Conservation (phyloP, 352 stramenopile species). For the Globisporangium takayamanum region DNA sequence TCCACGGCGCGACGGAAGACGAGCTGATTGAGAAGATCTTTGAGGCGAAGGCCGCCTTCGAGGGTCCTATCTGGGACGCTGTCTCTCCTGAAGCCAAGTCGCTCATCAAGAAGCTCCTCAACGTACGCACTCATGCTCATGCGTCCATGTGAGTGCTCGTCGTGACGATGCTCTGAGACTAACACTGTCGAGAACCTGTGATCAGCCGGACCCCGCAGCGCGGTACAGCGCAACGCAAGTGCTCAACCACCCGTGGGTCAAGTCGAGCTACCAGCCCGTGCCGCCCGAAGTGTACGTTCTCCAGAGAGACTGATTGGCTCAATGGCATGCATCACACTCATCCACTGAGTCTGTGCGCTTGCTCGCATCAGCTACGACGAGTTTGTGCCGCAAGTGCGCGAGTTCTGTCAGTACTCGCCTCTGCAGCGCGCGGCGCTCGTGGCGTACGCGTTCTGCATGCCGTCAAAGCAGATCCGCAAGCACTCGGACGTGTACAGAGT, state of each 20-base stretch:
- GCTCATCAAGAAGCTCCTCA: slow-evolving; percentile 67
- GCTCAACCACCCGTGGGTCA: slow-evolving; percentile 68
- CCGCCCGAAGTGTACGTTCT: slow-evolving; percentile 32
- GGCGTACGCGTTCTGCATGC: slow-evolving; percentile 66
- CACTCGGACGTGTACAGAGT: slow-evolving; percentile 71
- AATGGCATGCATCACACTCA: slow-evolving; percentile 1
- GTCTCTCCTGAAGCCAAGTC: slow-evolving; percentile 61
- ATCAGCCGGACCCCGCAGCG: slow-evolving; percentile 33
- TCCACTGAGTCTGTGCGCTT: not conserved
- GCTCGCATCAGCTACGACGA: slow-evolving; percentile 34
- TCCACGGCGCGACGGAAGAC: slow-evolving; percentile 60
- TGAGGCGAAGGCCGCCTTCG: slow-evolving; percentile 48
- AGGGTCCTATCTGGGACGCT: slow-evolving; percentile 39
- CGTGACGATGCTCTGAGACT: not conserved
- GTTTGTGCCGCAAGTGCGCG: slow-evolving; percentile 56
- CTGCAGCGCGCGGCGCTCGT: slow-evolving; percentile 57
- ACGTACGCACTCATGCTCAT: slow-evolving; percentile 25
- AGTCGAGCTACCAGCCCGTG: slow-evolving; percentile 34
- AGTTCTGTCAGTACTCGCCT: slow-evolving; percentile 60
- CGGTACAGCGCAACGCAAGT: slow-evolving; percentile 63
- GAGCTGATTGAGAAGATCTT: slow-evolving; percentile 75
- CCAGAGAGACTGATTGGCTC: not conserved
- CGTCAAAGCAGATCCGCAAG: slow-evolving; percentile 38
- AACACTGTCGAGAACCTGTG: not conserved
- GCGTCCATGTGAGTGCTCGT: not conserved